Evolutionary conservation across 202 grass and related monocot species (phyloP), one percentile per base, ranked within the genome.

Genomic region (Dendrocalamus latiflorus): DNA sequence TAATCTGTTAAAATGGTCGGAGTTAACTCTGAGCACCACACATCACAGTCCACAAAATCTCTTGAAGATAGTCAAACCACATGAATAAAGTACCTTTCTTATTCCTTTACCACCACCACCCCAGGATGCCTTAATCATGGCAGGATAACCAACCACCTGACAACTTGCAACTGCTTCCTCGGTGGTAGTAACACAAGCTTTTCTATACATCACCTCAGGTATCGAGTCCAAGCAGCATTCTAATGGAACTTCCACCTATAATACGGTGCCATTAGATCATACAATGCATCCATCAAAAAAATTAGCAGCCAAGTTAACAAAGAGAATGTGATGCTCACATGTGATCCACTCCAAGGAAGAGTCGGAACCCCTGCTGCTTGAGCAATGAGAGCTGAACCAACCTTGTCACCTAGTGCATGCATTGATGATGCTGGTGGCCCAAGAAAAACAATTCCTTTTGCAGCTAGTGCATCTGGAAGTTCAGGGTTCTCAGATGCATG

Each of bases 71-170:
- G 17, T 65, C 9, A 3, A 88, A 30, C 22, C 47, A 77, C 51
- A 77, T 42, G 61, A 65, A 74, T 24, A 76, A 68, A 63, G 10
- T 72, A 94, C 92, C 92, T 94, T 94, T 68, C 92, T 87, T 76
- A 94, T 94, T 68, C 92, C 89, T 89, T 94, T 94, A 78, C 89
- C 92, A 62, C 92, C 92, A 57, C 92, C 92, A 69, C 92, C 92
- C 92, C 92, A 94, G 38, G 92, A 94, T 28, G 92, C 92, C 56
- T 94, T 94, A 61, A 94, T 94, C 92, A 94, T 94, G 81, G 92
- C 89, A 67, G 92, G 92, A 30, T 30, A 30, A 30, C 28, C 28
- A 30, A 30, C 28, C 28, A 2, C 28, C 28, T 30, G 28, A 30
- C 28, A 30, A 30, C 28, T 30, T 30, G 28, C 28, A 30, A 30